These are phyloP conservation scores for Coniophora puteana DNA, from an alignment of 1,284 basidiomycete genomes.

Conservation along the genomic window DNA sequence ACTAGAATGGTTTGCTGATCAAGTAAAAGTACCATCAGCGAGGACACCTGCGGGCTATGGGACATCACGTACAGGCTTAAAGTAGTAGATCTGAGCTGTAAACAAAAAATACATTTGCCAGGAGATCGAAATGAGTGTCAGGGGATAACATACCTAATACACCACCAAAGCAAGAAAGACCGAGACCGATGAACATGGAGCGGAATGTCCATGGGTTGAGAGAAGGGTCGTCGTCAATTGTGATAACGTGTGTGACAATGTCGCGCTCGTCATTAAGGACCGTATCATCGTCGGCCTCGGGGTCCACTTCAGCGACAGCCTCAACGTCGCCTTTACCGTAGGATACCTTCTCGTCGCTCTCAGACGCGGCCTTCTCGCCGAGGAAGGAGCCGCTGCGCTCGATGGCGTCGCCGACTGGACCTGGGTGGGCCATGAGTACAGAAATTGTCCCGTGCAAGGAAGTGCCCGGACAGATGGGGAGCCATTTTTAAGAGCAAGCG, in stretches of 20 bases:
- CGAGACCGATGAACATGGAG: slow-evolving; percentile 47
- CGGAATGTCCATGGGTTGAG: slow-evolving; percentile 51
- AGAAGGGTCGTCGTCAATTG: slow-evolving; percentile 45
- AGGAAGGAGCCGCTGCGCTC: no score
- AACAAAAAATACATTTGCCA: slow-evolving; percentile 5
- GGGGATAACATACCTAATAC: slow-evolving; percentile 33
- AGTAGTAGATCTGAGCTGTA: slow-evolving; percentile 49
- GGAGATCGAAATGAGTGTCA: slow-evolving; percentile 7
- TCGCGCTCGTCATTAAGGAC: slow-evolving; percentile 37
- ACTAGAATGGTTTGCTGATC: slow-evolving; percentile 43
- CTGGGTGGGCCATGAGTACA: slow-evolving; percentile 1
- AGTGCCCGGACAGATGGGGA: background rate
- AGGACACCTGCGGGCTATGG: background rate
- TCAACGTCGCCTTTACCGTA: slow-evolving; percentile 28
- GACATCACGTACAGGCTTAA: slow-evolving; percentile 37
- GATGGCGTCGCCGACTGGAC: no score
- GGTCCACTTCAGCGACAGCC: slow-evolving; percentile 21
- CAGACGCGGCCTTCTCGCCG: slow-evolving; percentile 19
- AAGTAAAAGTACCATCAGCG: slow-evolving; percentile 1
- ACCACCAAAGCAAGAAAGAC: slow-evolving; percentile 52
- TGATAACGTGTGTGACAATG: slow-evolving; percentile 44
- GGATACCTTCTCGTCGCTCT: slow-evolving; percentile 24
- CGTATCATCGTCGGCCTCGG: slow-evolving; percentile 23
- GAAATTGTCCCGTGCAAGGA: background rate
- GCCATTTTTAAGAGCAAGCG: background rate